phyloP scores from a whole-genome alignment of 768 basidiomycete species.

The Suillus luteus region DNA sequence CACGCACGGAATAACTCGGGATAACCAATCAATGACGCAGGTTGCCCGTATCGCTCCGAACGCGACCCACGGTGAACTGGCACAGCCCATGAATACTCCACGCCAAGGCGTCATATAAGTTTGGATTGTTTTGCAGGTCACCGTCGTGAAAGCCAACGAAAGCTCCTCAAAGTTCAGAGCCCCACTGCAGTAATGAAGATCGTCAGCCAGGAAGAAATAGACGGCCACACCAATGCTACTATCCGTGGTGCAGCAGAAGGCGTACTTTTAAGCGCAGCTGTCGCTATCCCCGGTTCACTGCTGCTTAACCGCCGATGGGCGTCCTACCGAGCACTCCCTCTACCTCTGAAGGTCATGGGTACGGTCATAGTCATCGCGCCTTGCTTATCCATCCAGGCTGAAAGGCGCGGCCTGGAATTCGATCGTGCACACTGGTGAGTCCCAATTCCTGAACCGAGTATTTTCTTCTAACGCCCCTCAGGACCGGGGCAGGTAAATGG shows the following conservation, averaged over 20 bases:
- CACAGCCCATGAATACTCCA: not conserved
- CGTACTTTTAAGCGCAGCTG: constrained; percentile 41
- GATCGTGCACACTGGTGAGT: constrained; percentile 25
- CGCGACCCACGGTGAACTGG: not conserved
- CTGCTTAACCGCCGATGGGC: constrained; percentile 53
- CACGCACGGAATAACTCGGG: not conserved
- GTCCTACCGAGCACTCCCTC: constrained; percentile 64
- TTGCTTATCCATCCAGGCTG: constrained; percentile 69
- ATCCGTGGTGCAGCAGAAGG: constrained; percentile 68
- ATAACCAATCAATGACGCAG: not conserved
- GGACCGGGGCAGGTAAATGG: constrained; percentile 46
- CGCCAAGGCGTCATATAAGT: not conserved
- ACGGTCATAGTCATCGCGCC: constrained; percentile 70
- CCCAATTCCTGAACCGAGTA: not conserved
- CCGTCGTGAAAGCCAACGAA: not conserved
- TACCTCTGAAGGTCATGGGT: constrained; percentile 69
- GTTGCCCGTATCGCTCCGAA: constrained; percentile 2
- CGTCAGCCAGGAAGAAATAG: constrained; percentile 47
- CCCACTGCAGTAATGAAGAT: constrained; percentile 29
- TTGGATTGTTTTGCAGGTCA: not conserved
- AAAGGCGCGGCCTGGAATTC: constrained; percentile 65
- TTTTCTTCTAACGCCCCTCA: constrained; percentile 1
- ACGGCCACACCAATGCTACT: constrained; percentile 55
- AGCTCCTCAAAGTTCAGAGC: not conserved
- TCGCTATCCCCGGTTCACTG: constrained; percentile 52